Base-by-base conservation (phyloP, 768 basidiomycete genomes). In the Rubroboletus pulcherrimus region DNA sequence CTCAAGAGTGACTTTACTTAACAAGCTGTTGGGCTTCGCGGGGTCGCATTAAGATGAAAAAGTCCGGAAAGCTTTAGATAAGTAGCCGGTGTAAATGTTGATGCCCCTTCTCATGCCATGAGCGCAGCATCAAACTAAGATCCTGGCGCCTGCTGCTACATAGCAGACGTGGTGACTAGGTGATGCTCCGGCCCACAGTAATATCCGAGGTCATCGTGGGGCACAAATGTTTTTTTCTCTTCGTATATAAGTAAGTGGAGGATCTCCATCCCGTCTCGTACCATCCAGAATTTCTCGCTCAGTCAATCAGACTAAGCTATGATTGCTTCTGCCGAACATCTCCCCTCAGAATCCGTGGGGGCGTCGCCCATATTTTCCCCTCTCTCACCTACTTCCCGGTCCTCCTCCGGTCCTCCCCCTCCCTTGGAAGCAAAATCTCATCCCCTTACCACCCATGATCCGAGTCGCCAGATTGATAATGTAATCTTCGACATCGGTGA, bases 401-500 rank as follows among this genome's bases (percentile, higher is more conserved):
- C 60, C 6, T 40, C 54, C n/a, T 52, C 54, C 2, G 40, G 37
- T 12, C 53, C 50, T 0, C 53, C 53, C 8, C 41, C 64, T 41
- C 37, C 56, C 7, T 31, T 48, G 26, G 45, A 47, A 9, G 21
- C 8, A n/a, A 59, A 56, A 15, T 14, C 19, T 7, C 56, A 53
- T 5, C 43, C 43, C 3, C 17, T 31, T 31, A 11, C 35, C 21
- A 12, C 24, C 2, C 29, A 53, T 38, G 55, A 63, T 21, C 21
- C 21, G 21, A 21, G 21, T 57, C 57, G 57, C 14, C 53, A 49
- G 42, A 57, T 66, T 15, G 66, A 67, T 31, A 67, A 64, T 6
- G 21, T 64, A 4, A 60, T 64, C 24, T 59, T 64, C n/a, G 63
- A 66, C 33, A 49, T 64, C 14, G 63, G 63, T 21, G 63, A 64